phyloP scores from a whole-genome alignment of 805 yeast genomes.

The Myxozyma sirexii region DNA sequence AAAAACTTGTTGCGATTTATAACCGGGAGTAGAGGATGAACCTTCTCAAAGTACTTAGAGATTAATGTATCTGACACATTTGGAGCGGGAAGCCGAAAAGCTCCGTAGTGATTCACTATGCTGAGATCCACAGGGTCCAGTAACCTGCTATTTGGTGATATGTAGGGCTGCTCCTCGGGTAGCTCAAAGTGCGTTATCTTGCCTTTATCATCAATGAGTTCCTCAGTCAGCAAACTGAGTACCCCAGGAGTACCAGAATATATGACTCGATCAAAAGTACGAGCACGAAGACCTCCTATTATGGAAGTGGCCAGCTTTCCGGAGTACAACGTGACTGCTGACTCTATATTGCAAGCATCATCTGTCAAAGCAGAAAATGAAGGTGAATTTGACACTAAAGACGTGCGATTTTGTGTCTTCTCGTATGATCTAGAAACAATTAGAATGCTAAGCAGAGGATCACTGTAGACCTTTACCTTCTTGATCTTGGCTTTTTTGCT shows the following conservation, averaged over 20 bases:
- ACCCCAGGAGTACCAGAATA: slow-evolving; percentile 59
- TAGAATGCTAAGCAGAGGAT: too few relatives aligned
- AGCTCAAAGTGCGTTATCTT: slow-evolving; percentile 48
- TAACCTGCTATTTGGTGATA: slow-evolving; percentile 31
- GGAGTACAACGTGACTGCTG: slow-evolving; percentile 36
- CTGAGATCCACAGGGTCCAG: slow-evolving; percentile 64
- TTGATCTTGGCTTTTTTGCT: neutral
- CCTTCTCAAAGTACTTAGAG: slow-evolving; percentile 59
- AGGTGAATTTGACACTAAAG: too few relatives aligned
- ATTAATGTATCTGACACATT: slow-evolving; percentile 62
- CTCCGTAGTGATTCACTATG: slow-evolving; percentile 51
- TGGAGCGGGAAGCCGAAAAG: slow-evolving; percentile 65
- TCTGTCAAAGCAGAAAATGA: too few relatives aligned
- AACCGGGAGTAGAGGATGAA: slow-evolving; percentile 71
- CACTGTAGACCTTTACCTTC: neutral
- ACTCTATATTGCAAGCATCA: neutral
- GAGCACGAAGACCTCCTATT: slow-evolving; percentile 38
- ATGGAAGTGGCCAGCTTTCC: slow-evolving; percentile 44
- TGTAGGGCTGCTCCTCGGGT: slow-evolving; percentile 27
- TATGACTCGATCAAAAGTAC: slow-evolving; percentile 41
- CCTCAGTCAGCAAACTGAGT: slow-evolving; percentile 50
- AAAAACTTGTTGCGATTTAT: slow-evolving; percentile 64
- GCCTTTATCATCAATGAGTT: slow-evolving; percentile 44
- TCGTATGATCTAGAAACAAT: too few relatives aligned
- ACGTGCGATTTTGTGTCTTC: too few relatives aligned